Conservation (phyloP, 2,329 filamentous ascomycete genomes). For the Xylariaceae sp. region DNA sequence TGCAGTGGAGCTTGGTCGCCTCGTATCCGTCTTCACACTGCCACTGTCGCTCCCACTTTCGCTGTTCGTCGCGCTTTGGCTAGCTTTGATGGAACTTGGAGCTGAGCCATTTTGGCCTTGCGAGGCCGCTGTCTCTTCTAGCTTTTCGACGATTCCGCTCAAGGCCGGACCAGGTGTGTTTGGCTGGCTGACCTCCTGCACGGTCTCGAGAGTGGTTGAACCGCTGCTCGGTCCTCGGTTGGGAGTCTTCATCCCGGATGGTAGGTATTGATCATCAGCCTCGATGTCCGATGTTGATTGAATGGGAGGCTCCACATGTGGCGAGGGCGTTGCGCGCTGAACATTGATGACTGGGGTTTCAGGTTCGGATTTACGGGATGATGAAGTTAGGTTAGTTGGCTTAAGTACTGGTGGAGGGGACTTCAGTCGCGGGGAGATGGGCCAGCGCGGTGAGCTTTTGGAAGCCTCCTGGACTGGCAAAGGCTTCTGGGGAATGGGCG, state of each 20-base stretch:
- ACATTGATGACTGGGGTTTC: conserved; percentile 52
- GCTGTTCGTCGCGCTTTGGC: conserved; percentile 42
- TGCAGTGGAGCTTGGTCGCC: conserved; percentile 41
- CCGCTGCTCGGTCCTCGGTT: conserved; percentile 56
- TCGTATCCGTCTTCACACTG: conserved; percentile 41
- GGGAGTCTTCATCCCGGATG: conserved; percentile 56
- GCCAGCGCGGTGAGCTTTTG: conserved; percentile 65
- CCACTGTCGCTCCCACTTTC: conserved; percentile 67
- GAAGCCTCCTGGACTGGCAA: conserved; percentile 43
- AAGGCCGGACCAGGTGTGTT: conserved; percentile 57
- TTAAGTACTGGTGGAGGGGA: conserved; percentile 65
- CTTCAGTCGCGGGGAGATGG: conserved; percentile 70
- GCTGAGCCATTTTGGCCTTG: conserved; percentile 39
- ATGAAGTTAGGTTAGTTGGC: conserved; percentile 32
- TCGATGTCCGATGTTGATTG: conserved; percentile 47
- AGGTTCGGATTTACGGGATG: conserved; percentile 42
- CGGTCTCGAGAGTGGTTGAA: conserved; percentile 72
- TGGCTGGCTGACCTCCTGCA: conserved; percentile 81
- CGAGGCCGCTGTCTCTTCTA: conserved; percentile 45
- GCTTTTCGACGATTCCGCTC: conserved; percentile 48
- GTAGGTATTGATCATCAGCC: conserved; percentile 46
- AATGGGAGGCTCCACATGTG: conserved; percentile 38
- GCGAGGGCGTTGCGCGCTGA: conserved; percentile 46
- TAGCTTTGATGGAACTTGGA: conserved; percentile 43
- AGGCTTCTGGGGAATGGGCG: conserved; percentile 62